Evolutionary conservation across 2,329 filamentous ascomycete genomes (phyloP).

Genomic region (Xylaria digitata): DNA sequence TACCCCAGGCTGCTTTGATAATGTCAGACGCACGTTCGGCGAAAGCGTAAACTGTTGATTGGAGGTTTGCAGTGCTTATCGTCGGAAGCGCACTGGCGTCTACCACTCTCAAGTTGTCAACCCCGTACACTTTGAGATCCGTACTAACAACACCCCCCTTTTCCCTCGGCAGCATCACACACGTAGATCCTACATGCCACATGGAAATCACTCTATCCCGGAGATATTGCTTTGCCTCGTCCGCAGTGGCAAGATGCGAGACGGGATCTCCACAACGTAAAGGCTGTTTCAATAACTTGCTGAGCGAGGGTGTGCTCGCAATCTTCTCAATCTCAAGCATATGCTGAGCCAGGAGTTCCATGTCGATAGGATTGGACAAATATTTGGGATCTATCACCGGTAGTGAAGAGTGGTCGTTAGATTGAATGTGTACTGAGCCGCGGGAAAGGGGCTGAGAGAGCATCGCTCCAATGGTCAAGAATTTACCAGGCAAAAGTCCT

Average conservation of each 20-base stretch:
- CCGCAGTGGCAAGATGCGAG: slow-evolving; percentile 20
- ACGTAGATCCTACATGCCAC: slow-evolving; percentile 44
- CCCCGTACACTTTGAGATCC: slow-evolving; percentile 51
- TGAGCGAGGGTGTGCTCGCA: slow-evolving; percentile 27
- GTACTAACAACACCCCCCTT: slow-evolving; percentile 52
- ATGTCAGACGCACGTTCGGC: slow-evolving; percentile 14
- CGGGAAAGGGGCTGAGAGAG: slow-evolving; percentile 36
- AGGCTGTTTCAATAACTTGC: slow-evolving; percentile 38
- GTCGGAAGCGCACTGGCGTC: slow-evolving; percentile 42
- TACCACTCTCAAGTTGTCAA: slow-evolving; percentile 51
- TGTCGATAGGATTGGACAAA: slow-evolving; percentile 38
- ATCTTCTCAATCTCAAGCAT: slow-evolving; percentile 35
- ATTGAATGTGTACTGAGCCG: slow-evolving; percentile 37
- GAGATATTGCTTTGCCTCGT: slow-evolving; percentile 39
- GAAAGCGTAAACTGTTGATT: slow-evolving; percentile 16
- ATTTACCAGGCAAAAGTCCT: slow-evolving; percentile 20
- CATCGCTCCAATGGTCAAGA: slow-evolving; percentile 25
- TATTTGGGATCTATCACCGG: slow-evolving; percentile 39
- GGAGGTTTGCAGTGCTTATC: slow-evolving; percentile 7
- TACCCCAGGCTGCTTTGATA: slow-evolving; percentile 2
- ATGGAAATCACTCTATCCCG: slow-evolving; percentile 38
- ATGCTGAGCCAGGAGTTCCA: slow-evolving; percentile 38
- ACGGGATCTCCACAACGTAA: neutral
- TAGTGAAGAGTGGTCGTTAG: slow-evolving; percentile 10
- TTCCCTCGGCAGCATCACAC: slow-evolving; percentile 50